Conservation (phyloP, 805 yeast species). For the Yarrowia keelungensis region DNA sequence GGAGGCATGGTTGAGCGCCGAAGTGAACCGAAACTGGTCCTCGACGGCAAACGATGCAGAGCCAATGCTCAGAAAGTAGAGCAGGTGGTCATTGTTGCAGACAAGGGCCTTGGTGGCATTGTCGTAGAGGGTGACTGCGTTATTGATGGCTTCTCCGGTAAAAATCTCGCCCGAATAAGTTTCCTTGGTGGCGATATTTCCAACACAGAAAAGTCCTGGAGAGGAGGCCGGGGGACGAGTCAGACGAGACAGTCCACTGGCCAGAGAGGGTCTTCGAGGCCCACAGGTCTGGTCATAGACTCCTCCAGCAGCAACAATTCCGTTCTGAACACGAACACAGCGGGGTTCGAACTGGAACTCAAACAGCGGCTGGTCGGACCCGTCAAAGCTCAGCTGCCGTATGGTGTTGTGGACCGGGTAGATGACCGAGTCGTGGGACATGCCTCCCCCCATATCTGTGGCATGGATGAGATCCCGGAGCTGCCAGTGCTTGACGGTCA, state of each 20-base stretch:
- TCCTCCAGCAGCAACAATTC: conserved; percentile 60
- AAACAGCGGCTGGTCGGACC: conserved; percentile 52
- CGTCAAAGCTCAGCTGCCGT: conserved; percentile 54
- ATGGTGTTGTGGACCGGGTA: conserved; percentile 67
- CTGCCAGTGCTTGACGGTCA: conserved; percentile 68
- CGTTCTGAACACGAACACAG: conserved; percentile 66
- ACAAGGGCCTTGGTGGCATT: conserved; percentile 64
- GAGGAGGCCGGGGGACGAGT: conserved; percentile 16
- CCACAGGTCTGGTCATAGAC: conserved; percentile 50
- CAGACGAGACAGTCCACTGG: conserved; percentile 43
- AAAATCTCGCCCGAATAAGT: conserved; percentile 59
- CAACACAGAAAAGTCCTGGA: conserved; percentile 70
- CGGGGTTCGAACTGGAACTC: conserved; percentile 71
- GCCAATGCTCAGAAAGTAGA: conserved; percentile 68
- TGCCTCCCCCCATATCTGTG: conserved; percentile 46
- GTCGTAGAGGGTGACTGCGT: conserved; percentile 60
- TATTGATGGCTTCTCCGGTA: conserved; percentile 79
- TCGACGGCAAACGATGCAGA: conserved; percentile 23
- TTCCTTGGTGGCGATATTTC: conserved; percentile 58
- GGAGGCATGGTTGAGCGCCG: conserved; percentile 34
- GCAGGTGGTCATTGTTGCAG: conserved; percentile 81
- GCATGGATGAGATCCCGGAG: conserved; percentile 73
- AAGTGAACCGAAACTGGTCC: conserved; percentile 30
- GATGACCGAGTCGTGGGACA: conserved; percentile 54
- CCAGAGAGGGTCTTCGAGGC: conserved; percentile 45